Conservation (phyloP, 768 basidiomycete species). For the Rhodocollybia butyracea region DNA sequence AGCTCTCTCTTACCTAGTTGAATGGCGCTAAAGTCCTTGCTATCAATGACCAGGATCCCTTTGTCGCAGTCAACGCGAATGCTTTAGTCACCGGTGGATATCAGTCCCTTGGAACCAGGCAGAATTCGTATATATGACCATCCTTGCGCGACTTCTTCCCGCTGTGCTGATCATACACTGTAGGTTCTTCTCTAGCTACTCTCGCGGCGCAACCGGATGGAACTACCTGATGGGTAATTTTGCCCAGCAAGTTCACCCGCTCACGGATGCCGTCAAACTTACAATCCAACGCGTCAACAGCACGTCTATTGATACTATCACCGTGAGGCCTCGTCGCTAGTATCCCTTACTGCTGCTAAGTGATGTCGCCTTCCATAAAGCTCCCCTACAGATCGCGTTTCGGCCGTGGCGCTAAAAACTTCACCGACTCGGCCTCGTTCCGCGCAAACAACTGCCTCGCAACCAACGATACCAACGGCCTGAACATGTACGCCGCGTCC, state of each 20-base stretch:
- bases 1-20: constrained; percentile 16
- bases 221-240: constrained; percentile 49
- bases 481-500: constrained; percentile 29
- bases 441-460: constrained; percentile 52
- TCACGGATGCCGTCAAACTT: constrained; percentile 45
- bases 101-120: constrained; percentile 49
- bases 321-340: constrained; percentile 28
- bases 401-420: constrained; percentile 38
- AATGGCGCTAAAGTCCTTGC: constrained; percentile 50
- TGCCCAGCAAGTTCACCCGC: constrained; percentile 50
- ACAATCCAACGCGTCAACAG: constrained; percentile 42
- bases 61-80: constrained; percentile 48
- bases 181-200: constrained; percentile 47
- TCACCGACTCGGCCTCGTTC: constrained; percentile 47
- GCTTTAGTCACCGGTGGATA: constrained; percentile 48
- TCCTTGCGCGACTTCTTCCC: background rate
- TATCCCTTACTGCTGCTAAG: background rate
- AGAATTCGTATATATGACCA: constrained; percentile 34
- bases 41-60: constrained; percentile 52
- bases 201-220: constrained; percentile 33
- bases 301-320: constrained; percentile 38
- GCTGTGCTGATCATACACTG: background rate
- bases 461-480: constrained; percentile 44
- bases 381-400: constrained; percentile 59
- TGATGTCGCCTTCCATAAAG: constrained; percentile 21